A percentile compares a stretch with the other conserved stretches of the same genome.
Conservation (phyloP, 139 green algal genomes). For the Picochlorum sp. region DNA sequence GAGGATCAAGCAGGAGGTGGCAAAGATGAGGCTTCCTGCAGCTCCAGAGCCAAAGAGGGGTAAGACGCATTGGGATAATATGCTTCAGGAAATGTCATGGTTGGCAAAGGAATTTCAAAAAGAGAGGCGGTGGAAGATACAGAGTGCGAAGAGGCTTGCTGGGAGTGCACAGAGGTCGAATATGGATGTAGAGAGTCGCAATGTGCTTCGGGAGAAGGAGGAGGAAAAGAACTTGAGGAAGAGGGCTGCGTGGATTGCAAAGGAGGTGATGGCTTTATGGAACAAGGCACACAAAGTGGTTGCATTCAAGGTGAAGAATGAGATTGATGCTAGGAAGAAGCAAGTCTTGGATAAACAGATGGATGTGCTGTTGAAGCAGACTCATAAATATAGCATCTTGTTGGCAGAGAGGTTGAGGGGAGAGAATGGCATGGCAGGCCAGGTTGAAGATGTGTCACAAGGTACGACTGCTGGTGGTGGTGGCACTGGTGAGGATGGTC, state of each 20-base stretch:
- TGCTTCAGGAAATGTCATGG: constrained; percentile 95
- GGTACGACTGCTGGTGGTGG: background rate
- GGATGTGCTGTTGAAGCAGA: constrained; percentile 90
- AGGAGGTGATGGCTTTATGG: constrained; percentile 79
- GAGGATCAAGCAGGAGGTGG: background rate
- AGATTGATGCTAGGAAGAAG: constrained; percentile 57
- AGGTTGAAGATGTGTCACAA: background rate
- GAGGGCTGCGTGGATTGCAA: constrained; percentile 50
- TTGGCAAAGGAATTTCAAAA: constrained; percentile 84
- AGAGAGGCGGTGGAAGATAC: constrained; percentile 68
- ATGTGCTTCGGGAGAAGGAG: constrained; percentile 31
- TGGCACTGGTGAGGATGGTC: too few species aligned
- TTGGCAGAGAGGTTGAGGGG: constrained; percentile 61
- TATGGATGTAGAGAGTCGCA: constrained; percentile 63
- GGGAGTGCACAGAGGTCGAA: constrained; percentile 46
- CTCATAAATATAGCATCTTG: constrained; percentile 82
- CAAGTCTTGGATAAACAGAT: constrained; percentile 71
- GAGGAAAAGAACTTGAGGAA: constrained; percentile 26
- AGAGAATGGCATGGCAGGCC: background rate
- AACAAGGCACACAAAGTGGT: constrained; percentile 82
- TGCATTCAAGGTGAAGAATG: constrained; percentile 66
- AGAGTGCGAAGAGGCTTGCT: constrained; percentile 56
- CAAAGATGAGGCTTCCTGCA: background rate
- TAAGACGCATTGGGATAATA: constrained; percentile 83
- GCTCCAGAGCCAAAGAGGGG: constrained; percentile 46